Evolutionary conservation across 768 basidiomycete species (phyloP), one percentile per base, ranked within the genome.

Genomic region (Glaciozyma antarctica): DNA sequence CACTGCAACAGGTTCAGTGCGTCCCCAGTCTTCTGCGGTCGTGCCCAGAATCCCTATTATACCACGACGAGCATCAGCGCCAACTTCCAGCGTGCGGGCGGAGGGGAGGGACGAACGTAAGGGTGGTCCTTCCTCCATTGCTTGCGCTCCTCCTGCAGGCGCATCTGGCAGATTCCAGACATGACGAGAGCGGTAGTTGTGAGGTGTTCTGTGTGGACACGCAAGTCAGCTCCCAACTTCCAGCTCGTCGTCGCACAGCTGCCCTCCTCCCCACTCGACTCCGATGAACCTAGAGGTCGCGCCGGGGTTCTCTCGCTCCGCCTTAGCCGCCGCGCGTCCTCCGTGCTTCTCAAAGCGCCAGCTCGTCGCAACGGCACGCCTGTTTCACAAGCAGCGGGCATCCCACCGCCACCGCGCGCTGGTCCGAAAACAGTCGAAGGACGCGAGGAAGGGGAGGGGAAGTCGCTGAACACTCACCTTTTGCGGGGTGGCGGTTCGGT

Each of bases 51-150:
- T 82, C 97, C 95, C 57, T 58, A 16, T 17, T 2, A 16, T 15
- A 41, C 22, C 51, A 8, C 51, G 22, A 12, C 51, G 24, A 13
- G 51, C 28, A 52, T 52, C 51, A 52, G 51, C 26, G 2, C 13
- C 51, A 5, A 8, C 28, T 8, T 52, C 24, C 15, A 30, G 15
- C 51, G 10, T 5, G 12, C 34, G 32, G 9, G 7, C 22, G 34
- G 21, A 56, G 22, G 22, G n/a, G 38, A n/a, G 38, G 38, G 38
- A 43, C 24, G 57, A 41, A 58, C 57, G 73, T 94, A 97, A 38
- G 95, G 95, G 78, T 99, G 95, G 72, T 98, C 95, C 78, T 93
- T 98, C 65, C 95, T 80, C 95, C 95, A 99, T 74, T 93, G 90
- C 79, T 99, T 99, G 74, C 95, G 85, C 78, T 99, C 95, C 78